Conservation (phyloP, 495 filamentous ascomycete genomes). For the Jackrogersella minutella region DNA sequence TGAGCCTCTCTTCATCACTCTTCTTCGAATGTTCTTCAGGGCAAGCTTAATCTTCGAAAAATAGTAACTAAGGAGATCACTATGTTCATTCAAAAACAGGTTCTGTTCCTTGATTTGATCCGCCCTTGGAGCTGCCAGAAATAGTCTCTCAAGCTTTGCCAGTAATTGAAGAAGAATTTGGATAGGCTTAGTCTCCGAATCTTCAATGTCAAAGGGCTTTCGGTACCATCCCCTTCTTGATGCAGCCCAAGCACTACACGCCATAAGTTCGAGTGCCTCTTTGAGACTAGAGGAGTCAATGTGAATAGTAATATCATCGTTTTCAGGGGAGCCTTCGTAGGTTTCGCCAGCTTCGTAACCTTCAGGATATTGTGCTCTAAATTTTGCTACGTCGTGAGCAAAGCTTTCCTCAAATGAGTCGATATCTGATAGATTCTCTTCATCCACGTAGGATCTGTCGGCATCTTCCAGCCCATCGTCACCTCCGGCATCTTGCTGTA, state of each 20-base stretch:
- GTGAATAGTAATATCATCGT: slow-evolving; percentile 28
- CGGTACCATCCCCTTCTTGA: slow-evolving; percentile 14
- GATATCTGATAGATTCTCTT: background rate
- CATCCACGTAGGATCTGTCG: slow-evolving; percentile 13
- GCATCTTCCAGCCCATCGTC: background rate
- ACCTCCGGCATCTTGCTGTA: background rate
- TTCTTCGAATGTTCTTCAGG: slow-evolving; percentile 30
- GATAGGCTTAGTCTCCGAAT: slow-evolving; percentile 14
- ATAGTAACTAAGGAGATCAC: slow-evolving; percentile 35
- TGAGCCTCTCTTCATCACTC: background rate
- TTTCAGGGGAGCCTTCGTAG: slow-evolving; percentile 27
- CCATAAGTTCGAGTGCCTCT: slow-evolving; percentile 26
- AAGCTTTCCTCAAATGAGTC: slow-evolving; percentile 30
- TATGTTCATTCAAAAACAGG: slow-evolving; percentile 30
- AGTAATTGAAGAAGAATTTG: slow-evolving; percentile 30
- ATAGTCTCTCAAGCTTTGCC: slow-evolving; percentile 34
- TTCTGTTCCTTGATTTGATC: slow-evolving; percentile 34
- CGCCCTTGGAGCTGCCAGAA: slow-evolving; percentile 23
- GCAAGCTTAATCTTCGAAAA: slow-evolving; percentile 33
- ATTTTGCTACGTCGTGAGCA: slow-evolving; percentile 30
- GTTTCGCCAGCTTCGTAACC: slow-evolving; percentile 3
- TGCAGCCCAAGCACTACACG: slow-evolving; percentile 27
- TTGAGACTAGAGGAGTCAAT: slow-evolving; percentile 17
- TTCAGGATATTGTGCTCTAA: slow-evolving; percentile 20
- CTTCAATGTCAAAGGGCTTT: slow-evolving; percentile 15